phyloP scores from a whole-genome alignment of 2,329 filamentous ascomycete genomes.

The Paracamarosporium sp. region DNA sequence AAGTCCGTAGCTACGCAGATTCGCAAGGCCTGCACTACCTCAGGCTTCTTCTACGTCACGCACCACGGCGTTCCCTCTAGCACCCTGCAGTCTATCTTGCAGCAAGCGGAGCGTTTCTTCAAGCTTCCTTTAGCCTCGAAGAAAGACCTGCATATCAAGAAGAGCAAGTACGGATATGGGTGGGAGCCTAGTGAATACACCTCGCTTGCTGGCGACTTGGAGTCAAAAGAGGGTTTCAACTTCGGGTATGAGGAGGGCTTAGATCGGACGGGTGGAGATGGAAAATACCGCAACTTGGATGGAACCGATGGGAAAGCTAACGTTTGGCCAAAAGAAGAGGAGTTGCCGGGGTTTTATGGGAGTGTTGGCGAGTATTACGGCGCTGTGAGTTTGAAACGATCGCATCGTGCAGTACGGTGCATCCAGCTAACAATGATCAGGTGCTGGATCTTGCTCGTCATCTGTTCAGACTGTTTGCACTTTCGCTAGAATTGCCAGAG shows the following conservation, averaged over 20 bases:
- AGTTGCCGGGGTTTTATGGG: slow-evolving; percentile 48
- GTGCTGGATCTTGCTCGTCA: slow-evolving; percentile 48
- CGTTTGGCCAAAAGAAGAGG: slow-evolving; percentile 48
- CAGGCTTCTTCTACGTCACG: slow-evolving; percentile 52
- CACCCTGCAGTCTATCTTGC: slow-evolving; percentile 39
- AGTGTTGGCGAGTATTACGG: slow-evolving; percentile 49
- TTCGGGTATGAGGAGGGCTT: slow-evolving; percentile 51
- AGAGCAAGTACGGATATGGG: slow-evolving; percentile 49
- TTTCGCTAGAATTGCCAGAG: slow-evolving; percentile 47
- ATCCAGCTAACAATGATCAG: slow-evolving; percentile 8
- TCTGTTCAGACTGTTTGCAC: slow-evolving; percentile 50
- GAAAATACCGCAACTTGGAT: slow-evolving; percentile 50
- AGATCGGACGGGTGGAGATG: slow-evolving; percentile 50
- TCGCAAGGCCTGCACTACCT: slow-evolving; percentile 46
- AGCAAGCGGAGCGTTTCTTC: slow-evolving; percentile 47
- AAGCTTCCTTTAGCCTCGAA: slow-evolving; percentile 42
- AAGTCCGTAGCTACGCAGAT: slow-evolving; percentile 48
- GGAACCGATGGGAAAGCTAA: slow-evolving; percentile 45
- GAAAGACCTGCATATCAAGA: slow-evolving; percentile 47
- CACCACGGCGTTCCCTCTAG: slow-evolving; percentile 42
- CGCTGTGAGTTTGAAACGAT: slow-evolving; percentile 25
- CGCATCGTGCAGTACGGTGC: not conserved
- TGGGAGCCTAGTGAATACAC: slow-evolving; percentile 52
- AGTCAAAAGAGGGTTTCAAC: slow-evolving; percentile 53
- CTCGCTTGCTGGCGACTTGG: slow-evolving; percentile 47